Base-by-base conservation (phyloP, 805 yeast species). In the Candida stauntonica region DNA sequence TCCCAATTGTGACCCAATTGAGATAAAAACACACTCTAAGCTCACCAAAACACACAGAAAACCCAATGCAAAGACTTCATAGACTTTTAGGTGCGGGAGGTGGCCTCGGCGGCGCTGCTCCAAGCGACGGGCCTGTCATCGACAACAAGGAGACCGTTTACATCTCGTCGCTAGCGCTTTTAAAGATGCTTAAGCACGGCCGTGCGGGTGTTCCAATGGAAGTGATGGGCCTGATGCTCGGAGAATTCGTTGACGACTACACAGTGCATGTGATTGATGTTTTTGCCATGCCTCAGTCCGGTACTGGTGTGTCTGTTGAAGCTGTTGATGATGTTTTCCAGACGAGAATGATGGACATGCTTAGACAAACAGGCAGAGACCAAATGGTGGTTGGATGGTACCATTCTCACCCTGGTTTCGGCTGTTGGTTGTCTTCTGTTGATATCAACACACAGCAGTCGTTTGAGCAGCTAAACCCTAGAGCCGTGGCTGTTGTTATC, bases 361-460 rank as follows among this genome's bases (percentile, higher is more conserved):
- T 93, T 57, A 81, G 85, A 65, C 99, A 93, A 63, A 93, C 99
- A 1, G 99, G 99, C n/a, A 76, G 99, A 63, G 97, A 89, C 64
- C 95, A 93, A 62, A 88, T 86, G 86, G 99, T 93, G 38, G 99
- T 93, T 35, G 99, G 99, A 24, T 93, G 99, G 99, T 93, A 93
- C 68, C 99, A 93, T 61, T 89, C 98, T 12, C 99, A 93, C 66
- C 99, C 99, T 5, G 99, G 99, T 14, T 93, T 91, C 61, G 99
- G 99, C n/a, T 93, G 99, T 70, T 93, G 99, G 99, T 73, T 93
- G 52, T 89, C 98, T 11, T 80, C 89, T 20, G 98, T 93, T 20
- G 99, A 93, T 74, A 95, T 93, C 44, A 87, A 88, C 63, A 93
- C 99, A 3, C 99, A 93, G 60, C 96, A 91, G 61, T 86, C 96